Conservation (phyloP, 495 filamentous ascomycete species). For the Haplographium delicatum region DNA sequence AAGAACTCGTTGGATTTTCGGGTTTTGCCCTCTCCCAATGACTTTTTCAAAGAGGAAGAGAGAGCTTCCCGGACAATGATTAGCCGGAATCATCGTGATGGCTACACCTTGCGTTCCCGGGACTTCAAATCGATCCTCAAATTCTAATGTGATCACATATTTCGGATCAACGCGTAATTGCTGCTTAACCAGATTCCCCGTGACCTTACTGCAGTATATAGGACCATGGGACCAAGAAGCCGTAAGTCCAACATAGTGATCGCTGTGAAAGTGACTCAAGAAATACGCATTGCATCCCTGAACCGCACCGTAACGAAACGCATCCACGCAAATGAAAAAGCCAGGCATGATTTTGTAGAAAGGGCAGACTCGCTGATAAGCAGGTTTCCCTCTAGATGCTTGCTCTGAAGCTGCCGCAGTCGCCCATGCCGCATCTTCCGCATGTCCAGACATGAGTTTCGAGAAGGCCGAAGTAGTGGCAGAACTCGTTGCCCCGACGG, state of each 20-base stretch:
- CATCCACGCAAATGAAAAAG: slow-evolving; percentile 89
- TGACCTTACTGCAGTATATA: slow-evolving; percentile 93
- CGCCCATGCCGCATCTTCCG: slow-evolving; percentile 87
- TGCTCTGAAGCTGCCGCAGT: slow-evolving; percentile 74
- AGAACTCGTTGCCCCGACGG: slow-evolving; percentile 34
- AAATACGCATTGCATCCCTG: slow-evolving; percentile 94
- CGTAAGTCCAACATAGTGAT: slow-evolving; percentile 91
- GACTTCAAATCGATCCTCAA: slow-evolving; percentile 75
- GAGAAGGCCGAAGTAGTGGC: slow-evolving; percentile 67
- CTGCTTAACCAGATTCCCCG: slow-evolving; percentile 79
- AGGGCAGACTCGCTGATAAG: slow-evolving; percentile 85
- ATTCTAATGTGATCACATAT: slow-evolving; percentile 80
- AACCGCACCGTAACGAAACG: slow-evolving; percentile 91
- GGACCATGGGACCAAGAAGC: slow-evolving; percentile 87
- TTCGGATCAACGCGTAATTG: slow-evolving; percentile 82
- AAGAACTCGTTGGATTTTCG: slow-evolving; percentile 67
- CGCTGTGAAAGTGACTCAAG: slow-evolving; percentile 94
- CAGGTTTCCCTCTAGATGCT: slow-evolving; percentile 77
- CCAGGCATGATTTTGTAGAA: slow-evolving; percentile 98
- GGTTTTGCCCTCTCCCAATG: slow-evolving; percentile 51
- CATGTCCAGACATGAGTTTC: slow-evolving; percentile 85
- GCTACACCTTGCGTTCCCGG: slow-evolving; percentile 72
- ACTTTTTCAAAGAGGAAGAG: slow-evolving; percentile 87
- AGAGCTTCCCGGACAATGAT: slow-evolving; percentile 94
- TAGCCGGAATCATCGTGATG: slow-evolving; percentile 93